Evolutionary conservation across 805 yeast species (phyloP), one percentile per base, ranked within the genome.

Genomic region (Ogataea ganodermae): DNA sequence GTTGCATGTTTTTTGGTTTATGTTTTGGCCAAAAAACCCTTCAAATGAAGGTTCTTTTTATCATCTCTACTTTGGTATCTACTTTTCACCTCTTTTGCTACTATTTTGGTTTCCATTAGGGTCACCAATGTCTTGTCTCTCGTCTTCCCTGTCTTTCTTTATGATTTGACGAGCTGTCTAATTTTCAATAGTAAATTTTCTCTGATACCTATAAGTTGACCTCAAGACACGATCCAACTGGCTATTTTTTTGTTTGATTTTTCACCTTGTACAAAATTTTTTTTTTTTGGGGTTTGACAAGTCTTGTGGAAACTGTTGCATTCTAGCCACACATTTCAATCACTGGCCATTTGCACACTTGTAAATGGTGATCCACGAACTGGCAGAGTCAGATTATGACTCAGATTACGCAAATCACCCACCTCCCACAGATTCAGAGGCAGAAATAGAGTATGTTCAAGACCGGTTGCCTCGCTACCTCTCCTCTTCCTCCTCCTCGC

Each of bases 401-500:
- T 59, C 63, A 3, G 69, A 60, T 45, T 71, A 71, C 39, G 75
- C 75, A 2, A 71, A 68, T 39, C 64, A 61, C 31, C 75, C 74
- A 6, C 75, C 75, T 2, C 74, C 73, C 6, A 66, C 71, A 6
- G 65, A 61, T 31, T 59, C 65, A 1, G 65, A 61, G 49, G 49
- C 57, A 22, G 64, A 61, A 46, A 36, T 51, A 18, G 63, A 57
- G 32, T 16, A 44, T 6, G 17, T 16, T 20, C 24, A 10, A 8
- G 50, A 51, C 13, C 17, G 13, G 4, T 39, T 53, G 27, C 58
- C 61, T 3, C 46, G 47, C 7, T 30, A 30, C 20, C 9, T 22
- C 20, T 44, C 58, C 7, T 52, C 59, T 26, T 50, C 56, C 42
- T 31, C 56, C 42, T 31, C 52, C 14, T 52, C 56, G 17, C 48